Evolutionary conservation across 2,329 filamentous ascomycete species (phyloP).

Genomic region (Colletotrichum nymphaeae): DNA sequence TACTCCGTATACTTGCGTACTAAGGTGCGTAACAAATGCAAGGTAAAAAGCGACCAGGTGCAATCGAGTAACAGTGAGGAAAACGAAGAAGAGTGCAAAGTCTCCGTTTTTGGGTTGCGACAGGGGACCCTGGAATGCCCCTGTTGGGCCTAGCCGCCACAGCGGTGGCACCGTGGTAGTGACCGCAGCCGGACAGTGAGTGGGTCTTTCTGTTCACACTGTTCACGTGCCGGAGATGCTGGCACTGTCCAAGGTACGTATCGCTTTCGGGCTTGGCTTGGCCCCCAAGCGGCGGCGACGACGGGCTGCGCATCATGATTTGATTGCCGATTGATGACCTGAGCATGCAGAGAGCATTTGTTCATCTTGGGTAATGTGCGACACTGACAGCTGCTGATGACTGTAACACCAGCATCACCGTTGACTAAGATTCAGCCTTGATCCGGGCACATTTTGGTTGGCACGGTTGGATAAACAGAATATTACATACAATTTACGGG

Average conservation of each 20-base stretch:
- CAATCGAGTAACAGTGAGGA: conserved; percentile 8
- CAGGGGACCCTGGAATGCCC: conserved; percentile 10
- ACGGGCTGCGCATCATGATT: neutral
- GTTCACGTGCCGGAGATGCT: neutral
- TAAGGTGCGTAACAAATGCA: neutral
- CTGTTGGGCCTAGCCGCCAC: conserved; percentile 22
- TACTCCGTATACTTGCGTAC: neutral
- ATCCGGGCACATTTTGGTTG: neutral
- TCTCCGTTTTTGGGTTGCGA: conserved; percentile 15
- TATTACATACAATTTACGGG: too few relatives aligned
- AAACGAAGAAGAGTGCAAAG: conserved; percentile 25
- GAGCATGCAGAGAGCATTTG: neutral
- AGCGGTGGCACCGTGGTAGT: neutral
- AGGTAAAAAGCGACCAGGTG: neutral
- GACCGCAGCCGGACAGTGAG: conserved; percentile 27
- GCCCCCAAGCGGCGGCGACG: neutral
- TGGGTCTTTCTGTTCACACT: neutral
- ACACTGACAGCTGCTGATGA: neutral
- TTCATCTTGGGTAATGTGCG: neutral
- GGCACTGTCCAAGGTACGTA: neutral
- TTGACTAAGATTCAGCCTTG: conserved; percentile 7
- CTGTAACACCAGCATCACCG: neutral
- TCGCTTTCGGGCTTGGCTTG: neutral
- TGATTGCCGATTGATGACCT: neutral
- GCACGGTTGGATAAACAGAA: neutral